Evolutionary conservation across 306 rosid genomes (phyloP), one percentile per base, ranked within the genome.

Genomic region (Vigna radiata): DNA sequence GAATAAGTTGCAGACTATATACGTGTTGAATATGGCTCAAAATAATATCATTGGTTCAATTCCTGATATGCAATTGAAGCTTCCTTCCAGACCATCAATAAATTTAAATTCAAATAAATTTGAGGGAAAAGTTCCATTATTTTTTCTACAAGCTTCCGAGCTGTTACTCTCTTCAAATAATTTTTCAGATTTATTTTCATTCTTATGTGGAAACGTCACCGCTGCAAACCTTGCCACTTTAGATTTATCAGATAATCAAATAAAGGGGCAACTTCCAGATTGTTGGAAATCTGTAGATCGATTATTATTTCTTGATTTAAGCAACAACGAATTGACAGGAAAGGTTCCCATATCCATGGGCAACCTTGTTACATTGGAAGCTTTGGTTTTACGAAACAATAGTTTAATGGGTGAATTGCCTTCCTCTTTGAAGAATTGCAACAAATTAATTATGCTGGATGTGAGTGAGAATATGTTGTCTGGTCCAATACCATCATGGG

Each of bases 381-480:
- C n/a, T 4, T 76, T 69, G 68, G 44, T 69, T 44, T 61, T 76
- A 5, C 36, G 41, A 50, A 75, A 60, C 1, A 81, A 81, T 29
- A 60, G 13, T 10, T 76, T 81, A 7, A 36, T 15, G n/a, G 85
- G 75, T 14, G 55, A 61, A 70, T 41, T 82, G 1, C 85, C 81
- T 41, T 70, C 61, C 7, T 52, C 69, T 8, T 31, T 82, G 2
- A 56, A 15, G 55, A 76, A 76, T n/a, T 82, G 53, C 46, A 14
- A 16, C 18, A 1, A 63, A 0, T 41, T 81, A 50, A 0, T n/a
- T n/a, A 1, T 49, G 15, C 4, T 81, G 13, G 84, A 81, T 36
- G 41, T 60, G 15, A 13, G 59, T 7, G 31, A 75, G 21, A 81
- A 68, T 50, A 1, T 68, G 6, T 48, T 76, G 10, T 52, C 8